Conservation (phyloP, 1,139 yeast genomes). For the Tardiomyces depauwii region DNA sequence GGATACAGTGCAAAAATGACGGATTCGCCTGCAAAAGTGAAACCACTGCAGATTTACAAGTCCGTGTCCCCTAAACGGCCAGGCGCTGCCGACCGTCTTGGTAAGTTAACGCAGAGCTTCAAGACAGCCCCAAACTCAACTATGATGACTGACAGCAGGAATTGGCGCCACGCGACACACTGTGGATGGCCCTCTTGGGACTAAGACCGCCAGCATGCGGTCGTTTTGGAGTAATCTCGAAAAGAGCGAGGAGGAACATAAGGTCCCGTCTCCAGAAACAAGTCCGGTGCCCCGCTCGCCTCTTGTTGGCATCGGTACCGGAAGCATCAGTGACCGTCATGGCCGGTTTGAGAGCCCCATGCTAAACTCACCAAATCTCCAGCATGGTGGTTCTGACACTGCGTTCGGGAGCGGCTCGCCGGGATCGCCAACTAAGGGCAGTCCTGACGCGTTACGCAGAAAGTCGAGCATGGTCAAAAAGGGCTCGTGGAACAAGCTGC, state of each 20-base stretch:
- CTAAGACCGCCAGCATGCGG: not conserved
- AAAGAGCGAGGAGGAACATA: not conserved
- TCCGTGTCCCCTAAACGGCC: not conserved
- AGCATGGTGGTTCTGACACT: not conserved
- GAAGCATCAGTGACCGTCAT: not conserved
- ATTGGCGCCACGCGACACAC: not conserved
- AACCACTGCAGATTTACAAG: not conserved
- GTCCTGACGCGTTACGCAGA: not conserved
- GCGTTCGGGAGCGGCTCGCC: not conserved
- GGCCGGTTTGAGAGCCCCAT: not conserved
- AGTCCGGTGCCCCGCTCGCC: not conserved
- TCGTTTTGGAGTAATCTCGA: not conserved
- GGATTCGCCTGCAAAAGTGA: not conserved
- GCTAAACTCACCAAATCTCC: not conserved
- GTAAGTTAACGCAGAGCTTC: not conserved
- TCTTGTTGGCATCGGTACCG: not conserved
- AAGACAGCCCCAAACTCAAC: not conserved
- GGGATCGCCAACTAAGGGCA: not conserved
- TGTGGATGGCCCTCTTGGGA: not conserved
- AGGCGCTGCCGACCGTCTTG: not conserved
- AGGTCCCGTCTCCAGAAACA: not conserved
- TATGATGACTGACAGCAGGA: not conserved
- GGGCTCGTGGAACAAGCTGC: constrained; percentile 19
- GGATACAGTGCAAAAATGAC: too few species aligned
- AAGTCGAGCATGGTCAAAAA: constrained; percentile 2